Base-by-base conservation (phyloP, 2,329 filamentous ascomycete species). In the Fusarium cicatricum region DNA sequence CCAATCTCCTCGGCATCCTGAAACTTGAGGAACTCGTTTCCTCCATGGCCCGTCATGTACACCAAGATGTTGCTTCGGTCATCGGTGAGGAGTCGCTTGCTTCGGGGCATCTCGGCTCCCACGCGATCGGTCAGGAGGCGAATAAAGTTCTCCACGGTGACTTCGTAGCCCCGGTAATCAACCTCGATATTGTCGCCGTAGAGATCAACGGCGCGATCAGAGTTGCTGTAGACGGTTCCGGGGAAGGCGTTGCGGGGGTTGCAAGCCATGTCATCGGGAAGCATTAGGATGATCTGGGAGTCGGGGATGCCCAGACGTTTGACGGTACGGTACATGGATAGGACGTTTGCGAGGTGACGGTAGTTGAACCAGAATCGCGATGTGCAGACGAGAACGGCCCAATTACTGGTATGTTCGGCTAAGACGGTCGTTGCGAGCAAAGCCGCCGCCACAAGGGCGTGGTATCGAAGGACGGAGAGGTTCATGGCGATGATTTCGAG, bases 331-430 rank as follows among this genome's bases (percentile, higher is more conserved):
- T 99, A 99, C 62, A 99, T 88, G 55, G 94, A 97, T 58, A 99
- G 87, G 15, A 97, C 95, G 78, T 99, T 99, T 75, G 95, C 93
- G 46, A 99, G 89, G 76, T 99, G 95, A 53, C 95, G 90, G 78
- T 99, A 99, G 80, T 99, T 99, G 87, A 99, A 99, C 95, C 95
- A 99, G 83, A 99, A 99, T 48, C 95, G 90, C 47, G 95, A 99
- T 6, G 95, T 99, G 64, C 91, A 95, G 55, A 99, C 95, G n/a
- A 99, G 88, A 59, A 99, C 95, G 10, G 95, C 95, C 95, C 95
- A 99, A 78, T 99, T 99, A 73, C 92, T 97, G 14, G 95, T 99
- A 78, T 99, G 95, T 69, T 94, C 89, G 64, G 87, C 85, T 23
- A 81, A 78, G 55, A 80, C 77, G 19, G 69, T 68, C 9, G 80